Conservation (phyloP, 1,284 basidiomycete genomes). For the Ceratobasidium sp. region DNA sequence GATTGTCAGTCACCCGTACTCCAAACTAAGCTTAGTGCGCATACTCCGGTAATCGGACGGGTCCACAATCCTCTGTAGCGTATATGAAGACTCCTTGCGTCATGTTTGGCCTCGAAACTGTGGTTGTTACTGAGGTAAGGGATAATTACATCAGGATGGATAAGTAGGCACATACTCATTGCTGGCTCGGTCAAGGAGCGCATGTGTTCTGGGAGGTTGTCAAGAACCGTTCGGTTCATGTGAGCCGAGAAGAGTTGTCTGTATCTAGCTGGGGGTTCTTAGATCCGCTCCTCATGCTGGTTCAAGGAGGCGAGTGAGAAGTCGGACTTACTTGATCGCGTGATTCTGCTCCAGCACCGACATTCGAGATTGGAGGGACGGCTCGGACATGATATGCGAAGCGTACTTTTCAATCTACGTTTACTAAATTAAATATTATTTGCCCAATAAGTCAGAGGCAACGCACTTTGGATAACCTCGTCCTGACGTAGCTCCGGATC, state of each 20-base stretch:
- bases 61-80: slow-evolving; percentile 72
- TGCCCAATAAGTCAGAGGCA: neutral
- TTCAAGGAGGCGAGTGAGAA: neutral
- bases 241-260: slow-evolving; percentile 29
- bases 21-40: too few relatives aligned
- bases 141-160: slow-evolving; percentile 10
- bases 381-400: slow-evolving; percentile 72
- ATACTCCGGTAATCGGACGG: slow-evolving; percentile 76
- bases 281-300: too few relatives aligned
- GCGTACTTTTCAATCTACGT: slow-evolving; percentile 85
- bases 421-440: neutral
- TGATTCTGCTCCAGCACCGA: slow-evolving; percentile 82
- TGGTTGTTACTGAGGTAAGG: slow-evolving; percentile 1
- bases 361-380: slow-evolving; percentile 71
- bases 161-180: slow-evolving; percentile 67
- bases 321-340: slow-evolving; percentile 64
- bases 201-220: slow-evolving; percentile 77
- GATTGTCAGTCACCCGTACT: too few relatives aligned
- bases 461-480: slow-evolving; percentile 80
- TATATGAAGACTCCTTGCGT: slow-evolving; percentile 79
- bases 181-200: slow-evolving; percentile 75
- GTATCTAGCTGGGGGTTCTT: slow-evolving; percentile 5
- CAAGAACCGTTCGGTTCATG: slow-evolving; percentile 51
- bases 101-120: slow-evolving; percentile 80
- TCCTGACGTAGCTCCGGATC: slow-evolving; percentile 85